A percentile compares a stretch with the other conserved stretches of the same genome.
Conservation (phyloP, 768 basidiomycete genomes). For the Phlegmacium glaucopus region DNA sequence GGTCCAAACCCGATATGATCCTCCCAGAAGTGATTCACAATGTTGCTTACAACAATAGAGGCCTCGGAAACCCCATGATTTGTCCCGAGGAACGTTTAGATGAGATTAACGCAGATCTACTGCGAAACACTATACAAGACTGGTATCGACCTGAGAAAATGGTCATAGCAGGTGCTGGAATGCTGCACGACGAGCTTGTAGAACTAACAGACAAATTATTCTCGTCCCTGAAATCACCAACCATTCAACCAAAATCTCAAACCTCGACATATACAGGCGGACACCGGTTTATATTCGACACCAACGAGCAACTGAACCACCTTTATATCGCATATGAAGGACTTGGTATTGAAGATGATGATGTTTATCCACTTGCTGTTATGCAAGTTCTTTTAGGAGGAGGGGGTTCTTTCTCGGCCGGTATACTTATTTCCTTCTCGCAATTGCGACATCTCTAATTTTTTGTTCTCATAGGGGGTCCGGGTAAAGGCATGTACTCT, state of each 20-base stretch:
- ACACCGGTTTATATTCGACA: conserved; percentile 61
- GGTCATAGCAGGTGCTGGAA: conserved; percentile 92
- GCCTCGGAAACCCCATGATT: conserved; percentile 86
- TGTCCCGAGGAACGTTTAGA: conserved; percentile 85
- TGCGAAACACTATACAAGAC: conserved; percentile 62
- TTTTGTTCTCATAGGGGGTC: conserved; percentile 59
- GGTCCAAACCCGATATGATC: conserved; percentile 87
- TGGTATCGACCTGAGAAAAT: conserved; percentile 96
- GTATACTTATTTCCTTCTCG: conserved; percentile 28
- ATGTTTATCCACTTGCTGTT: conserved; percentile 90
- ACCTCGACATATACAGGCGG: conserved; percentile 81
- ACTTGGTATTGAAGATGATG: conserved; percentile 83
- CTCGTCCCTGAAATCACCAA: conserved; percentile 53
- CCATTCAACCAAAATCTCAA: conserved; percentile 32
- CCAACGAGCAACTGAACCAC: conserved; percentile 78
- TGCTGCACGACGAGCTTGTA: conserved; percentile 86
- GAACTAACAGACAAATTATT: conserved; percentile 84
- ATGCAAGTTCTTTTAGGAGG: conserved; percentile 95
- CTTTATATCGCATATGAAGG: conserved; percentile 93
- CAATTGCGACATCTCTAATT: background rate
- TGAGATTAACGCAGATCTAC: conserved; percentile 53
- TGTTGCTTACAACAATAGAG: conserved; percentile 75
- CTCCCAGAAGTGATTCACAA: conserved; percentile 87
- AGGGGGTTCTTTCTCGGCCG: conserved; percentile 95
- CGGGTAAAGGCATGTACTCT: conserved; percentile 99